Percentiles rank a stretch among this genome's conserved stretches.
These are phyloP conservation scores for Aureobasidium sp. DNA, from an alignment of 2,329 filamentous ascomycete species.

Conservation along the genomic window DNA sequence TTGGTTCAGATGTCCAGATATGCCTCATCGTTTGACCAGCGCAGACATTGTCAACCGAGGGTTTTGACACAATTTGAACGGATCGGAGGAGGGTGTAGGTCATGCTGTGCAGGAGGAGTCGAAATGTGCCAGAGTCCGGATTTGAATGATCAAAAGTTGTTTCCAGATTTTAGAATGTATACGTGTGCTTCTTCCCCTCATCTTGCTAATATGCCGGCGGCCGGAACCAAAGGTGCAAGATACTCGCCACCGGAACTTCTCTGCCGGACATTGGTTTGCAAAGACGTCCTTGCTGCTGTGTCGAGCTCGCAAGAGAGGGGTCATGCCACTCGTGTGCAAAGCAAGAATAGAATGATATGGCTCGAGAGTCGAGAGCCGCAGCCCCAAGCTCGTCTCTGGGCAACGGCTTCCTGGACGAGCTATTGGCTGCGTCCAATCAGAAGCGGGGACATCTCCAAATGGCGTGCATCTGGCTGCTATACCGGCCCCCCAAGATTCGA, in stretches of 20 bases:
- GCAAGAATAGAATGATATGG: not conserved
- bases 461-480: constrained; percentile 9
- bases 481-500: constrained; percentile 5
- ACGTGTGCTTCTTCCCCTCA: no score
- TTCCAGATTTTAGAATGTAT: no score
- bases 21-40: no score
- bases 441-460: not conserved
- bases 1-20: no score
- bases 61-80: no score
- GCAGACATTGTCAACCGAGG: no score
- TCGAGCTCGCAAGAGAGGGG: not conserved
- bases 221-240: no score
- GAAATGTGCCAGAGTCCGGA: no score
- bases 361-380: constrained; percentile 5
- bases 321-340: not conserved
- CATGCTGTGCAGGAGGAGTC: no score
- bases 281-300: not conserved
- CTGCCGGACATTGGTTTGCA: not conserved
- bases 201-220: no score
- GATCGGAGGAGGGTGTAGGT: no score
- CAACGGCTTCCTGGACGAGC: constrained; percentile 6
- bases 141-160: no score
- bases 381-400: constrained; percentile 7
- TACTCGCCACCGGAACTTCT: not conserved
- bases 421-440: constrained; percentile 4